Evolutionary conservation across 176 grass and related monocot genomes (phyloP).

Genomic region (Puya raimondii): DNA sequence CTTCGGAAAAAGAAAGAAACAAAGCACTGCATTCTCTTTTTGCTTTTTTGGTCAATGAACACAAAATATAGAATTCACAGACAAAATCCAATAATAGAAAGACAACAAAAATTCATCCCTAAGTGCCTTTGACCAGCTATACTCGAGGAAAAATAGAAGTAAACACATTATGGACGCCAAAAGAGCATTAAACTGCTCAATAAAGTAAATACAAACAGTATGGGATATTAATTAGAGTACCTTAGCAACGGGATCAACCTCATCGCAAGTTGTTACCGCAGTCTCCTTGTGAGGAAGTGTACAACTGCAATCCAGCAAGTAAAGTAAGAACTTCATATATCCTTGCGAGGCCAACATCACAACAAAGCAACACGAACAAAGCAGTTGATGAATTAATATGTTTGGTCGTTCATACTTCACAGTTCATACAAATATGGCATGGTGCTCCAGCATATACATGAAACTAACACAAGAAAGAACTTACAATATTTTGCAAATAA

Average conservation of each 20-base stretch:
- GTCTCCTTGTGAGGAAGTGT: conserved; percentile 95
- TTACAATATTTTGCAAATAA: too few relatives aligned
- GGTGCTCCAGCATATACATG: background rate
- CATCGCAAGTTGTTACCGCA: conserved; percentile 77
- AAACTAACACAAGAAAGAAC: background rate
- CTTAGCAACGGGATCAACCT: conserved; percentile 91
- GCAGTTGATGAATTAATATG: background rate
- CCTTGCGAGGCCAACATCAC: too few relatives aligned
- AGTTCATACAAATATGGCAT: background rate
- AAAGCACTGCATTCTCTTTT: too few relatives aligned
- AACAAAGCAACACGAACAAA: too few relatives aligned
- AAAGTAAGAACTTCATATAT: too few relatives aligned
- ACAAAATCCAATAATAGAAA: too few relatives aligned
- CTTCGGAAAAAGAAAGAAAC: too few relatives aligned
- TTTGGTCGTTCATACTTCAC: background rate
- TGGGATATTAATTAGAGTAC: conserved; percentile 20
- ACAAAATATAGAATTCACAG: too few relatives aligned
- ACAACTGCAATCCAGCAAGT: conserved; percentile 39
- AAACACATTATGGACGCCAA: background rate
- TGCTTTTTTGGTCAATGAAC: too few relatives aligned
- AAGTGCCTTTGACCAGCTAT: too few relatives aligned
- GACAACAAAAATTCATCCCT: too few relatives aligned
- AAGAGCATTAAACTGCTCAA: background rate
- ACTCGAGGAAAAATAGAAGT: background rate
- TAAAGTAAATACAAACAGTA: background rate